phyloP scores from a whole-genome alignment of 495 filamentous ascomycete species.

The Penicillium paxilli region DNA sequence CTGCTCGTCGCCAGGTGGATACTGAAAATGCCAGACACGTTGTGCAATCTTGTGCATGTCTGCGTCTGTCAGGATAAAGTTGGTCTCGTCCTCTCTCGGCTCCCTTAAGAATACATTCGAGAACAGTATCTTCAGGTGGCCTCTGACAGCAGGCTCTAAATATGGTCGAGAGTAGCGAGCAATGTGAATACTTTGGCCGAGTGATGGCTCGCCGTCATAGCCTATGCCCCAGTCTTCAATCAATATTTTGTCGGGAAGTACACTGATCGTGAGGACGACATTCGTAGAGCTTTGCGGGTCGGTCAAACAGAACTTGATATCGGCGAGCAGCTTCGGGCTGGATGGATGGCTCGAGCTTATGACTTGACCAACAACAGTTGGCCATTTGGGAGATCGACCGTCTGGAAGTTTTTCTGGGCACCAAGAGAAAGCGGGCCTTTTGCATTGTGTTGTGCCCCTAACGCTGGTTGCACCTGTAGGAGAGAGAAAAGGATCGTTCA shows the following conservation, averaged over 20 bases:
- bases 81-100: not conserved
- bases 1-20: no score
- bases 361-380: not conserved
- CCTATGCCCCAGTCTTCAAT: not conserved
- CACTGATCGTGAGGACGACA: not conserved
- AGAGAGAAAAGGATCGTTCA: not conserved
- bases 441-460: not conserved
- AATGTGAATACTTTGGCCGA: not conserved
- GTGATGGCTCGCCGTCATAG: not conserved
- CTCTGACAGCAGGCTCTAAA: not conserved
- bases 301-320: not conserved
- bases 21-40: not conserved
- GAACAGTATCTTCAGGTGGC: no score
- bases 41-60: not conserved
- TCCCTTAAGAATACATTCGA: not conserved
- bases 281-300: not conserved
- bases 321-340: not conserved
- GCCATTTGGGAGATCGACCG: not conserved
- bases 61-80: not conserved
- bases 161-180: not conserved
- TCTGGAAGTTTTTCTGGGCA: not conserved
- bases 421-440: not conserved
- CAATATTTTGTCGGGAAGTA: not conserved
- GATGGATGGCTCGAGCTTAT: not conserved
- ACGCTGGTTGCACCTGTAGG: not conserved